These are phyloP conservation scores for Colletotrichum trifolii DNA, from an alignment of 2,329 filamentous ascomycete genomes.

Conservation along the genomic window DNA sequence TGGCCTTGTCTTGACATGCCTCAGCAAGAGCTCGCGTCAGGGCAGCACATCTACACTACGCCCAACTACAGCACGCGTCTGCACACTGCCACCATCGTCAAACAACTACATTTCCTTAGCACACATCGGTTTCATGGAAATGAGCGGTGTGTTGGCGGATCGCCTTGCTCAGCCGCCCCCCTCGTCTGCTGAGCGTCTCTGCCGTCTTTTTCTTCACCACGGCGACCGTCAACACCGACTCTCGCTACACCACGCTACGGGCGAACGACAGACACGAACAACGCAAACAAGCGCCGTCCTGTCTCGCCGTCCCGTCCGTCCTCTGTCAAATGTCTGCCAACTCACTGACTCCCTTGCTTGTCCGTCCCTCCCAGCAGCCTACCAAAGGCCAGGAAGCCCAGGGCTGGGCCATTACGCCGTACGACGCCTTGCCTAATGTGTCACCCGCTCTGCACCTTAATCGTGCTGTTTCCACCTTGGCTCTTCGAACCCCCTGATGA, in stretches of 20 bases:
- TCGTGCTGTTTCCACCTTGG: slow-evolving; percentile 28
- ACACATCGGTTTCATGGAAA: slow-evolving; percentile 19
- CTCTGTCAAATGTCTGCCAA: slow-evolving; percentile 28
- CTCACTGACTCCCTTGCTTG: slow-evolving; percentile 29
- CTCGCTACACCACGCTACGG: background rate
- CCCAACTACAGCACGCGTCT: background rate
- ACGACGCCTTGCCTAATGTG: slow-evolving; percentile 29
- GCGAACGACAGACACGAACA: background rate
- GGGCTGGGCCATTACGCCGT: slow-evolving; percentile 18
- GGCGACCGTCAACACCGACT: background rate
- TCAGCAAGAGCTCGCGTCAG: too few relatives aligned
- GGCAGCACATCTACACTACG: background rate
- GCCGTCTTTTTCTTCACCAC: too few relatives aligned
- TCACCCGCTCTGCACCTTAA: slow-evolving; percentile 31
- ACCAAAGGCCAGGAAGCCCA: slow-evolving; percentile 13
- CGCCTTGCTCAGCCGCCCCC: slow-evolving; percentile 22
- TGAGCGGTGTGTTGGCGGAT: slow-evolving; percentile 37
- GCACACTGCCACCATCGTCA: too few relatives aligned
- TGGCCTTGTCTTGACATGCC: slow-evolving; percentile 2
- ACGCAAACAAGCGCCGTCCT: slow-evolving; percentile 3
- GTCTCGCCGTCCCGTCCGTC: slow-evolving; percentile 22
- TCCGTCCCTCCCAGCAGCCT: slow-evolving; percentile 23
- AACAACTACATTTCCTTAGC: too few relatives aligned
- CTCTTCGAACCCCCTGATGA: slow-evolving; percentile 23
- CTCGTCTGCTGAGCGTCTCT: slow-evolving; percentile 1